Evolutionary conservation across 2,329 filamentous ascomycete species (phyloP), one percentile per base, ranked within the genome.

Genomic region (Aspergillus tubingensis): DNA sequence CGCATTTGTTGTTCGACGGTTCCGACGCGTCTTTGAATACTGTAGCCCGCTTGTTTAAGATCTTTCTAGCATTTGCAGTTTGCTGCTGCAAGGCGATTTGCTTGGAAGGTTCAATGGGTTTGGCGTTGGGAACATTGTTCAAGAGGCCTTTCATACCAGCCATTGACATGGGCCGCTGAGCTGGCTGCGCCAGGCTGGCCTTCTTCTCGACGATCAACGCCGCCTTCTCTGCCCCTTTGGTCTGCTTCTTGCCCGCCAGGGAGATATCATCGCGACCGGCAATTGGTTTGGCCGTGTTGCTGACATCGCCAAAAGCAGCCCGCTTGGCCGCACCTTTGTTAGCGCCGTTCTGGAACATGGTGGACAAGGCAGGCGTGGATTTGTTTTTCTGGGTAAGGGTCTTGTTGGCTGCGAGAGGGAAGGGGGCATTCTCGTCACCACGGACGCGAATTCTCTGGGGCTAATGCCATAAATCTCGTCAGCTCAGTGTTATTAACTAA

Each of bases 301-400:
- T 95, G 63, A 95, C 85, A 74, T 96, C 92, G 53, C 86, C 90
- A 76, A 96, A 92, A 11, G 87, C 91, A 63, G 88, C 87, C 67
- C 92, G 88, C 80, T 93, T 95, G 58, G 88, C 82, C 59, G 85
- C 82, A 57, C 83, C 83, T 76, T 88, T 91, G 65, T 88, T 77
- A 41, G 81, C 82, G 60, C 80, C 82, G 53, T 81, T 82, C 63
- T 83, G 80, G 62, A 83, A 73, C 61, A 85, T 70, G 67, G 72
- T 80, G 69, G 79, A 91, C 67, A 83, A 84, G 77, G 77, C 89
- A 76, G 76, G 87, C 36, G 83, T 88, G 8, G 92, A 96, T 78
- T 96, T 96, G 79, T 92, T 89, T 64, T 90, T 89, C 69, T 92
- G 88, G 69, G 96, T 91, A 63, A 92, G 80, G 56, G 84, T 80